Percentiles rank a stretch among this genome's conserved stretches.
Conservation (phyloP, 306 rosid genomes). For the Albizia julibrissin region DNA sequence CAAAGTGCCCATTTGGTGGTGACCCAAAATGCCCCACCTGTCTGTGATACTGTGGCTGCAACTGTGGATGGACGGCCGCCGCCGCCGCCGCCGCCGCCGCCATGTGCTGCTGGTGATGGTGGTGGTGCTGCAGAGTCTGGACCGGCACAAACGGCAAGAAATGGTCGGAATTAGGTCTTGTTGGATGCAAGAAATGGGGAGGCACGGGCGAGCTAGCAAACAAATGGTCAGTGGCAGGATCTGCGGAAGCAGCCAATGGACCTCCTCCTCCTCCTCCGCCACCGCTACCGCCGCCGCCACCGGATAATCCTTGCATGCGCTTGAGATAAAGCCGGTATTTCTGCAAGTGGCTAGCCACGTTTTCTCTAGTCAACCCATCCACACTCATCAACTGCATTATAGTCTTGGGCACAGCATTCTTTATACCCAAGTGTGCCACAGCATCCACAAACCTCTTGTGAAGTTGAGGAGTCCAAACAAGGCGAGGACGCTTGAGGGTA, state of each 20-base stretch:
- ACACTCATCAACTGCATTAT: slow-evolving; percentile 99
- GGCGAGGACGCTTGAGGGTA: slow-evolving; percentile 89
- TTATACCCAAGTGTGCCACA: slow-evolving; percentile 91
- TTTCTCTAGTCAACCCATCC: slow-evolving; percentile 89
- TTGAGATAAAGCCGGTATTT: slow-evolving; percentile 92
- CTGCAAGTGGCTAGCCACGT: slow-evolving; percentile 94
- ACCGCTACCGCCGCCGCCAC: slow-evolving; percentile 43
- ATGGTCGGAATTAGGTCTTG: slow-evolving; percentile 75
- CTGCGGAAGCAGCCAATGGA: slow-evolving; percentile 31
- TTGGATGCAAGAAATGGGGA: slow-evolving; percentile 78
- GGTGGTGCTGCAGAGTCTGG: slow-evolving; percentile 78
- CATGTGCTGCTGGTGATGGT: slow-evolving; percentile 77
- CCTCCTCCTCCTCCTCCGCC: slow-evolving; percentile 4
- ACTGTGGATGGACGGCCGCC: slow-evolving; percentile 47
- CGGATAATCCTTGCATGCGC: slow-evolving; percentile 89
- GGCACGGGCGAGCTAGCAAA: slow-evolving; percentile 99
- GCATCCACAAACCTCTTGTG: slow-evolving; percentile 97
- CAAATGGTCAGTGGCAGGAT: slow-evolving; percentile 86
- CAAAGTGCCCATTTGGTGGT: slow-evolving; percentile 84
- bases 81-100: slow-evolving; percentile 48
- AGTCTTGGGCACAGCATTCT: slow-evolving; percentile 96
- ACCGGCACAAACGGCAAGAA: slow-evolving; percentile 87
- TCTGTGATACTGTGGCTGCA: slow-evolving; percentile 68
- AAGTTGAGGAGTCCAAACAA: slow-evolving; percentile 98
- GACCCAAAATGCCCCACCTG: slow-evolving; percentile 92